Conservation (phyloP, 2,329 filamentous ascomycete genomes). For the Zymoseptoria ardabiliae region DNA sequence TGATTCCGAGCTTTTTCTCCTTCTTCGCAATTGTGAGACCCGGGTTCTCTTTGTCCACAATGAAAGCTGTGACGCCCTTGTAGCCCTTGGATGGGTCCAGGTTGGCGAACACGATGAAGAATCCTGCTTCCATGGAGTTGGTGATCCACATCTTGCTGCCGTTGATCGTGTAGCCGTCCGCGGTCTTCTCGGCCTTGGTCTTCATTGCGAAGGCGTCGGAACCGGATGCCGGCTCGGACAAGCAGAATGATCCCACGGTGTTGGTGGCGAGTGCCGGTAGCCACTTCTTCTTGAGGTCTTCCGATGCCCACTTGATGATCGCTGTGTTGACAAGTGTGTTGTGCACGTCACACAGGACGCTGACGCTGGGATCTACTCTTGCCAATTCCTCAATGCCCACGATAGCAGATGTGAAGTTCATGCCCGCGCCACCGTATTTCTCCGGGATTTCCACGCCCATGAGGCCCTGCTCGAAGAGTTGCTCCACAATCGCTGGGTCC, state of each 20-base stretch:
- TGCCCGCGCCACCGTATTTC: constrained; percentile 90
- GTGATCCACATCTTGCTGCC: constrained; percentile 99
- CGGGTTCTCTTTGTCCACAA: constrained; percentile 81
- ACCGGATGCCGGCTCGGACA: constrained; percentile 56
- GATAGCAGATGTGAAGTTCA: constrained; percentile 97
- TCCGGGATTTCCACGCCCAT: constrained; percentile 98
- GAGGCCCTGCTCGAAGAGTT: constrained; percentile 91
- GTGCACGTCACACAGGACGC: constrained; percentile 92
- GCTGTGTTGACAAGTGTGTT: constrained; percentile 97
- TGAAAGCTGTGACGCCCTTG: constrained; percentile 92
- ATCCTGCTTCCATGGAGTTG: constrained; percentile 84
- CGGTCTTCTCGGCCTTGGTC: constrained; percentile 79
- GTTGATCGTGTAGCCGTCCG: constrained; percentile 75
- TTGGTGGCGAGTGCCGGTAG: constrained; percentile 83
- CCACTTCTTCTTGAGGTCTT: constrained; percentile 73
- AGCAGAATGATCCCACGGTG: constrained; percentile 56
- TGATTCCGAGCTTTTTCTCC: constrained; percentile 98
- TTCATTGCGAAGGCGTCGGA: constrained; percentile 94
- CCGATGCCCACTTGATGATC: constrained; percentile 74
- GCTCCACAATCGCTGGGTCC: constrained; percentile 81
- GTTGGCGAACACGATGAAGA: constrained; percentile 98
- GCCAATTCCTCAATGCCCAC: constrained; percentile 96
- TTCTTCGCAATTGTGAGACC: constrained; percentile 98
- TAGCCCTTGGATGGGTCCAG: constrained; percentile 87
- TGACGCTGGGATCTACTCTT: constrained; percentile 86